Conservation (phyloP, 139 green algal species). For the Pleodorina starrii region DNA sequence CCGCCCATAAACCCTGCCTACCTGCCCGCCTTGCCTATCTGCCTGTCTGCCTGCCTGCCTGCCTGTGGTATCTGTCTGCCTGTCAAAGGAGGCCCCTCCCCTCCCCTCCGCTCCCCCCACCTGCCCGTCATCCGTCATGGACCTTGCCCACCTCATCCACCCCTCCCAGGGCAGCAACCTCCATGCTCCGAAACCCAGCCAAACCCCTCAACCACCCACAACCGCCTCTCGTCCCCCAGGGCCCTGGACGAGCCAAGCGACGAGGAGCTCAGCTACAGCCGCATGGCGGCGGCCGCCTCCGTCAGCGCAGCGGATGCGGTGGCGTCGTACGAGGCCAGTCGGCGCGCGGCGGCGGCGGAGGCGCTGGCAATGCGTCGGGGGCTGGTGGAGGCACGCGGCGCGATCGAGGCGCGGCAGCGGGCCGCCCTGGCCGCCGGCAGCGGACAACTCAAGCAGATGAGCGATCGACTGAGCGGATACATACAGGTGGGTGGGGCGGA, state of each 20-base stretch:
- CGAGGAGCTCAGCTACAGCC: slow-evolving; percentile 33
- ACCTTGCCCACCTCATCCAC: too few species aligned
- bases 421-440: slow-evolving; percentile 21
- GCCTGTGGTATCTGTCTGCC: too few species aligned
- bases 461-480: slow-evolving; percentile 34
- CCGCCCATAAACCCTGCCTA: too few species aligned
- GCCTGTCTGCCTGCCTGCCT: too few species aligned
- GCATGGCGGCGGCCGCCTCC: slow-evolving; percentile 4
- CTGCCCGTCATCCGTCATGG: too few species aligned
- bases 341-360: slow-evolving; percentile 19
- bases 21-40: too few species aligned
- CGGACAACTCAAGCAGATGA: slow-evolving; percentile 30
- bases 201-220: too few species aligned
- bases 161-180: too few species aligned
- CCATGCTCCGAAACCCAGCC: too few species aligned
- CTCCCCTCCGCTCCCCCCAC: too few species aligned
- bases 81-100: too few species aligned
- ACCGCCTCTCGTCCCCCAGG: too few species aligned
- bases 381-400: slow-evolving; percentile 14
- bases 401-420: slow-evolving; percentile 37
- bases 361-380: slow-evolving; percentile 31
- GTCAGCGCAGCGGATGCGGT: background rate
- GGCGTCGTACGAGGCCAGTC: slow-evolving; percentile 8
- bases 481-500: background rate
- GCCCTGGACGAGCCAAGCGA: slow-evolving; percentile 50